Evolutionary conservation across 2,329 filamentous ascomycete genomes (phyloP).

Genomic region (Sporothrix pallida): DNA sequence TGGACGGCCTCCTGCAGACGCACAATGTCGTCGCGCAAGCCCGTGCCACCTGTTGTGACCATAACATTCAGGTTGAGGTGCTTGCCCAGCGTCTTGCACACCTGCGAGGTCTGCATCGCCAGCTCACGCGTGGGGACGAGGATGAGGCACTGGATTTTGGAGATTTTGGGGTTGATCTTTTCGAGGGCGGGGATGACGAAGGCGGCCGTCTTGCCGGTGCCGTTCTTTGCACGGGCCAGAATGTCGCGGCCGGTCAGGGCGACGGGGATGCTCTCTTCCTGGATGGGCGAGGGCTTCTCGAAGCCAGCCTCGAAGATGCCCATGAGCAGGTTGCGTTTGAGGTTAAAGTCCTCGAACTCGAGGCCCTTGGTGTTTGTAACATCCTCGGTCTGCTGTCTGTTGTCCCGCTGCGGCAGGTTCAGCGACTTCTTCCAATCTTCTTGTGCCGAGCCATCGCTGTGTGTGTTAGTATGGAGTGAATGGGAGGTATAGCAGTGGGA

Average conservation of each 20-base stretch:
- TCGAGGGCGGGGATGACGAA: slow-evolving; percentile 96
- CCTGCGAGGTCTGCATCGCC: slow-evolving; percentile 97
- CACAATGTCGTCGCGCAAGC: slow-evolving; percentile 94
- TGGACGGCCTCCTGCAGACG: slow-evolving; percentile 93
- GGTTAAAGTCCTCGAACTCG: slow-evolving; percentile 95
- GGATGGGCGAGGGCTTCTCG: slow-evolving; percentile 97
- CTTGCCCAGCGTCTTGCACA: slow-evolving; percentile 98
- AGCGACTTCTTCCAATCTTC: slow-evolving; percentile 77
- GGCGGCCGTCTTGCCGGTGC: slow-evolving; percentile 96
- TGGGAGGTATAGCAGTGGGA: too few species aligned
- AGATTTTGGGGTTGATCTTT: slow-evolving; percentile 94
- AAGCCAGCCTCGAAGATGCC: slow-evolving; percentile 99
- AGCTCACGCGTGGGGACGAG: slow-evolving; percentile 96
- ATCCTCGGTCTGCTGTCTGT: slow-evolving; percentile 79
- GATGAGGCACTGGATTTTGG: slow-evolving; percentile 95
- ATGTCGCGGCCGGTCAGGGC: slow-evolving; percentile 94
- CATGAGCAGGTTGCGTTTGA: slow-evolving; percentile 96
- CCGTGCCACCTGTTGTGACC: slow-evolving; percentile 97
- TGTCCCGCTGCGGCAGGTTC: slow-evolving; percentile 75
- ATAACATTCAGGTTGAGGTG: slow-evolving; percentile 98
- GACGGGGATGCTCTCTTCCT: slow-evolving; percentile 98
- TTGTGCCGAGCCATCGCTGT: slow-evolving; percentile 56
- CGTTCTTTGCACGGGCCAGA: slow-evolving; percentile 95
- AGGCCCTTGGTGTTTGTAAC: slow-evolving; percentile 97
- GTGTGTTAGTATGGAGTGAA: slow-evolving; percentile 28